A percentile compares a stretch with the other conserved stretches of the same genome.
These are phyloP conservation scores for Entophlyctis luteolus DNA, from an alignment of 192 early-diverging fungal species.

Conservation along the genomic window DNA sequence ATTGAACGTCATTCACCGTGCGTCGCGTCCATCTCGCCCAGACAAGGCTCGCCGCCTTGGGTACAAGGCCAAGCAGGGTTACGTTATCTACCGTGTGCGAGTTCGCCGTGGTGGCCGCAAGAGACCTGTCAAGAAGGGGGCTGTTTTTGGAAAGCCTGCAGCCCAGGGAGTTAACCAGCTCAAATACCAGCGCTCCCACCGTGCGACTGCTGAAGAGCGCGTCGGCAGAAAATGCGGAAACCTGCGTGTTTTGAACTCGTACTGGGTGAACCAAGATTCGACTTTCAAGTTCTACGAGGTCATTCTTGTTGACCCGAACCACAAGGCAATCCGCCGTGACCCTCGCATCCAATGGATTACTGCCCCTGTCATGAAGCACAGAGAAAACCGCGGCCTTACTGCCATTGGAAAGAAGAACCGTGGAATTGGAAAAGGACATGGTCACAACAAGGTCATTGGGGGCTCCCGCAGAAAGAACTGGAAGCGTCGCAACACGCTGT, in stretches of 20 bases:
- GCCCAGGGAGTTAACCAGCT: constrained; percentile 98
- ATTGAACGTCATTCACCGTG: constrained; percentile 98
- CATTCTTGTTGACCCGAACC: constrained; percentile 93
- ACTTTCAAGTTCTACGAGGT: constrained; percentile 99
- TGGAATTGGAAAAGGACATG: constrained; percentile 93
- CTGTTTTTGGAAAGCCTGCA: constrained; percentile 97
- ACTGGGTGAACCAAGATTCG: constrained; percentile 99
- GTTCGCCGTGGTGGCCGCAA: constrained; percentile 99
- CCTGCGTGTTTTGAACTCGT: constrained; percentile 98
- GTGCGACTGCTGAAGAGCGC: constrained; percentile 94
- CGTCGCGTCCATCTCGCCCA: constrained; percentile 94
- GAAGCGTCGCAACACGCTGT: constrained; percentile 93
- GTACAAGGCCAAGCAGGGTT: constrained; percentile 99
- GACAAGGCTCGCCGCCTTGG: constrained; percentile 99
- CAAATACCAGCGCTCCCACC: constrained; percentile 96
- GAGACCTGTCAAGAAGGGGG: constrained; percentile 94
- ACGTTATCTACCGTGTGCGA: constrained; percentile 98
- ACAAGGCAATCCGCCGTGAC: constrained; percentile 99
- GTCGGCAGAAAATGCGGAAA: constrained; percentile 95
- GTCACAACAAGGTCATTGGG: constrained; percentile 94
- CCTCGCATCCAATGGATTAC: constrained; percentile 99
- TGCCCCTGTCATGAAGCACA: constrained; percentile 97
- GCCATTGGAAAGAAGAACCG: constrained; percentile 96
- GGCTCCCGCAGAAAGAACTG: constrained; percentile 90
- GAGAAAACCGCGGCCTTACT: constrained; percentile 97